Conservation (phyloP, 1,139 yeast species). For the Debaryomycetaceae sp. region DNA sequence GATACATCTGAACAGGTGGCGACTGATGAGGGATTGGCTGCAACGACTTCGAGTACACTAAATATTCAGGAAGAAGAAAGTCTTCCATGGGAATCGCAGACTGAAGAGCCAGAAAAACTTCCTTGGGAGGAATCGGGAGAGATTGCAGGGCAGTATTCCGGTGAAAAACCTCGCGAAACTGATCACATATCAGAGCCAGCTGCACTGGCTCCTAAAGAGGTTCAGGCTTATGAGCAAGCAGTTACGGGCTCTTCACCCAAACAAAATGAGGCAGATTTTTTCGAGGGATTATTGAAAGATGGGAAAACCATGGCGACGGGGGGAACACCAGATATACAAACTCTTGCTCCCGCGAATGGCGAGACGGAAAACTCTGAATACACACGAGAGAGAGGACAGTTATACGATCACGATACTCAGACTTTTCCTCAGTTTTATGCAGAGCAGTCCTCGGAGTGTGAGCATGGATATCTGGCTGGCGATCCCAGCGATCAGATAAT, state of each 20-base stretch:
- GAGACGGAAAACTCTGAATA: neutral
- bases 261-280: neutral
- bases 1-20: neutral
- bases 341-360: neutral
- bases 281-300: neutral
- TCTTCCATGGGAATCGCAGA: conserved; percentile 9
- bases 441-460: neutral
- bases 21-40: neutral
- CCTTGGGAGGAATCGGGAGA: conserved; percentile 6
- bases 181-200: no score
- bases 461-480: neutral
- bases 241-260: neutral
- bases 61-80: neutral
- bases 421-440: neutral
- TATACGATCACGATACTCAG: neutral
- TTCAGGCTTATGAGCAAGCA: no score
- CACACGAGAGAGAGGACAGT: neutral
- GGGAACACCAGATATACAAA: neutral
- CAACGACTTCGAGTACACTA: neutral
- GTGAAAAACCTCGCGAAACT: neutral
- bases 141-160: neutral
- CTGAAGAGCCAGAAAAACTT: conserved; percentile 1
- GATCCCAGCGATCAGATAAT: neutral
- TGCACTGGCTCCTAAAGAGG: neutral
- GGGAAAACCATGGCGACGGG: neutral